A percentile compares a stretch with the other conserved stretches of the same genome.
These are phyloP conservation scores for Mychonastes homosphaera DNA, from an alignment of 139 green algal species.

Conservation along the genomic window DNA sequence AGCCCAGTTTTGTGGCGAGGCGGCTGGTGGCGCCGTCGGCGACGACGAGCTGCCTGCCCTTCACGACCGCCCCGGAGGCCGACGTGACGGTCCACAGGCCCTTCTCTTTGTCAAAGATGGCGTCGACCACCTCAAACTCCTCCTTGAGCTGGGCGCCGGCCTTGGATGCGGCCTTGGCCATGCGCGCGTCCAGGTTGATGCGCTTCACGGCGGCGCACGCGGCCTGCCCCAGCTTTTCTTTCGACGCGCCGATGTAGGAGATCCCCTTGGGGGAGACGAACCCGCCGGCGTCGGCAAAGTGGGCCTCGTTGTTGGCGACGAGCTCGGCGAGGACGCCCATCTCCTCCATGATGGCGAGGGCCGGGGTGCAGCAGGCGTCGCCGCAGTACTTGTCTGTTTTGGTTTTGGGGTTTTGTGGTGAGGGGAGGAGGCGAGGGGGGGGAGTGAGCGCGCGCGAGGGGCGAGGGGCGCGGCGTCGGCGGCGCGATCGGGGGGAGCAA, in stretches of 20 bases:
- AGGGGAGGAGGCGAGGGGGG: too few species aligned
- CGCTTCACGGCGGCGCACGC: conserved; percentile 73
- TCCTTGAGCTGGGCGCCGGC: conserved; percentile 71
- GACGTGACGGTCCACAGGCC: conserved; percentile 75
- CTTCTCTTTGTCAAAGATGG: conserved; percentile 49
- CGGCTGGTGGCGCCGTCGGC: conserved; percentile 71
- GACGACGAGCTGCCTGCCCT: conserved; percentile 63
- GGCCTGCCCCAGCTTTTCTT: conserved; percentile 56
- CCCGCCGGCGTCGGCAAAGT: conserved; percentile 73
- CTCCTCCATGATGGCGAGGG: conserved; percentile 58
- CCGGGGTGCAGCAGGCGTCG: conserved; percentile 76
- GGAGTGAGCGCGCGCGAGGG: too few species aligned
- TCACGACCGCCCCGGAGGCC: conserved; percentile 35
- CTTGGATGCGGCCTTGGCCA: conserved; percentile 48
- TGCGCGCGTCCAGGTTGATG: conserved; percentile 69
- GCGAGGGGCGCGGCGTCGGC: too few species aligned
- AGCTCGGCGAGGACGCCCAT: conserved; percentile 62
- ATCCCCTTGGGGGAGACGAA: conserved; percentile 66
- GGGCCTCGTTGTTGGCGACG: conserved; percentile 64
- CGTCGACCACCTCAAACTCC: conserved; percentile 65
- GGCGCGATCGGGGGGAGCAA: too few species aligned
- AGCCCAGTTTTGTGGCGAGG: conserved; percentile 77
- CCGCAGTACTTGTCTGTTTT: conserved; percentile 69
- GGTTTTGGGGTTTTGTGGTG: too few species aligned
- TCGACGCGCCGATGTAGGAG: conserved; percentile 67